These are phyloP conservation scores for Talaromyces wortmannii DNA, from an alignment of 495 filamentous ascomycete genomes.

Conservation along the genomic window DNA sequence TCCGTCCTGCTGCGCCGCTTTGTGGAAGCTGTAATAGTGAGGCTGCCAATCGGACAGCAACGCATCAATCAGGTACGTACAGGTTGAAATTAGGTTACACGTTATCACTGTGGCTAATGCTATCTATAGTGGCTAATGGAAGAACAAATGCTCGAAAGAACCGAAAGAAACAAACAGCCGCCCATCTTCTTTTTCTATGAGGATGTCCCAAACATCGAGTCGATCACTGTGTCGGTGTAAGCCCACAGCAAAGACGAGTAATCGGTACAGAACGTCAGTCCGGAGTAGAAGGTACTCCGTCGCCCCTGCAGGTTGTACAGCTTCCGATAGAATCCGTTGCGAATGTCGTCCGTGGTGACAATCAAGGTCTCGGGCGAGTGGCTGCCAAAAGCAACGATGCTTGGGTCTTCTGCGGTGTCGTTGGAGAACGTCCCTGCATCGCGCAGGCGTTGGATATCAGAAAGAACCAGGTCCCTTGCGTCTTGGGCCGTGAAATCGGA, in stretches of 20 bases:
- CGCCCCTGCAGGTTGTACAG: slow-evolving; percentile 45
- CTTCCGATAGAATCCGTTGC: slow-evolving; percentile 40
- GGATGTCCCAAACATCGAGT: background rate
- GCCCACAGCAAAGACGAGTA: background rate
- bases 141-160: too few species aligned
- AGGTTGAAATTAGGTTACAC: too few species aligned
- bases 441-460: slow-evolving; percentile 2
- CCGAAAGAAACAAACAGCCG: too few species aligned
- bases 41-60: too few species aligned
- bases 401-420: slow-evolving; percentile 1
- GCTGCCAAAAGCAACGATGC: slow-evolving; percentile 11
- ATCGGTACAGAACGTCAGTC: slow-evolving; percentile 7
- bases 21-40: too few species aligned
- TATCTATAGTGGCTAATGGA: too few species aligned
- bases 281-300: slow-evolving; percentile 44
- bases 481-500: slow-evolving; percentile 7
- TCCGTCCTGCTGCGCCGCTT: too few species aligned
- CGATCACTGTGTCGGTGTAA: background rate
- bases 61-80: too few species aligned
- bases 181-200: too few species aligned
- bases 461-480: slow-evolving; percentile 8
- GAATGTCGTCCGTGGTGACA: slow-evolving; percentile 25
- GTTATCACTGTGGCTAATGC: too few species aligned
- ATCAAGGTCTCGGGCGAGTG: slow-evolving; percentile 23
- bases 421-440: background rate